Percentiles rank a stretch among this genome's conserved stretches.
Evolutionary conservation across 2,329 filamentous ascomycete species (phyloP).

Genomic region (Tolypocladium capitatum): DNA sequence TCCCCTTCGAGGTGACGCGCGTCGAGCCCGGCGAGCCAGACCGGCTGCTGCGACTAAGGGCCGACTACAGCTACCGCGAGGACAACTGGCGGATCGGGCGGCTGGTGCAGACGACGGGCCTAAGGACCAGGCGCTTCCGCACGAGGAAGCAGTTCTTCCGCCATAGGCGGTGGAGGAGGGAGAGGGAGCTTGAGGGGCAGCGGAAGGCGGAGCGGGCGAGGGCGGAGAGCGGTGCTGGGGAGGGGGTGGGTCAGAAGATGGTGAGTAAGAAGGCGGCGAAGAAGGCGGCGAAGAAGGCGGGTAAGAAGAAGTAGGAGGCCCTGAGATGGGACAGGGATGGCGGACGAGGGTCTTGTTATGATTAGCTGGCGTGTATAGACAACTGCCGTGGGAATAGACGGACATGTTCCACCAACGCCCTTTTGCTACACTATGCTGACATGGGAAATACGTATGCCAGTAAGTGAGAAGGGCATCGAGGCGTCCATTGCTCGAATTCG

Average conservation of each 20-base stretch:
- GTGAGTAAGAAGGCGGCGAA: conserved; percentile 21
- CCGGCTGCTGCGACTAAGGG: conserved; percentile 34
- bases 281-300: conserved; percentile 21
- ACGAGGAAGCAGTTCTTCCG: conserved; percentile 37
- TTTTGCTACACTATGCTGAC: not conserved
- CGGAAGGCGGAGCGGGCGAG: conserved; percentile 22
- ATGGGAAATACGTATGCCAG: too few species aligned
- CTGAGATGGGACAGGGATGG: too few species aligned
- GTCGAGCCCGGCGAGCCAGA: conserved; percentile 27
- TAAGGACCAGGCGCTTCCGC: conserved; percentile 34
- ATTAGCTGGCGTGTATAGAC: not conserved
- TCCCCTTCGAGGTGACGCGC: conserved; percentile 32
- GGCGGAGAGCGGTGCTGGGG: conserved; percentile 17
- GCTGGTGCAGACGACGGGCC: conserved; percentile 36
- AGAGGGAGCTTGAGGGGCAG: conserved; percentile 28
- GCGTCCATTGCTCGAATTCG: not conserved
- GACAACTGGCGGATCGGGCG: conserved; percentile 46
- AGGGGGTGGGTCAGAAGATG: conserved; percentile 20
- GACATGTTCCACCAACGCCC: not conserved
- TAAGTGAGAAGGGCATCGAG: not conserved
- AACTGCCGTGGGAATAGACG: not conserved
- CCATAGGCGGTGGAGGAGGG: conserved; percentile 27
- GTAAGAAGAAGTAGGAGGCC: conserved; percentile 19
- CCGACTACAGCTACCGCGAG: conserved; percentile 46
- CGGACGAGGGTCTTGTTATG: not conserved